Evolutionary conservation across 352 stramenopile genomes (phyloP).

Genomic region (Phytophthora citricola): DNA sequence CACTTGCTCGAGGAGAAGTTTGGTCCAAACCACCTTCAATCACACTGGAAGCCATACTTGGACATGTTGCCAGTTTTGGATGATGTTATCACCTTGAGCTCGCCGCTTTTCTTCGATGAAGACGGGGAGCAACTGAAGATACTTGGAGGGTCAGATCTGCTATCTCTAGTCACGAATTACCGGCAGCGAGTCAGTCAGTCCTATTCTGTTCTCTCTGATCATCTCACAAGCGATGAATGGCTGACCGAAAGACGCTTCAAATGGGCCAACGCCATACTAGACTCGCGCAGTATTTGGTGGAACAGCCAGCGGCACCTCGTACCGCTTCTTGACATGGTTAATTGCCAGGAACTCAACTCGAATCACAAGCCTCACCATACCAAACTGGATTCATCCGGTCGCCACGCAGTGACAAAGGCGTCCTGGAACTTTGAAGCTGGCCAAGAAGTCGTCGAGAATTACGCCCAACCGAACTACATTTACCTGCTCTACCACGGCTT

Average conservation of each 20-base stretch:
- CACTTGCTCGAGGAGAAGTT: slow-evolving; percentile 89
- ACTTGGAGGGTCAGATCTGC: slow-evolving; percentile 56
- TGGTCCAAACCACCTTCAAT: slow-evolving; percentile 43
- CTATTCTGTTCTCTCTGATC: slow-evolving; percentile 14
- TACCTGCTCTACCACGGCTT: slow-evolving; percentile 95
- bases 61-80: slow-evolving; percentile 70
- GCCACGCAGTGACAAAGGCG: slow-evolving; percentile 73
- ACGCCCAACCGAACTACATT: slow-evolving; percentile 94
- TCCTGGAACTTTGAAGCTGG: slow-evolving; percentile 68
- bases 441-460: slow-evolving; percentile 93
- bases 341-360: slow-evolving; percentile 70
- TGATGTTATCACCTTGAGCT: slow-evolving; percentile 24
- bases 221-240: slow-evolving; percentile 36
- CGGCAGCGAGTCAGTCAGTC: slow-evolving; percentile 29
- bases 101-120: slow-evolving; percentile 61
- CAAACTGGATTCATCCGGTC: slow-evolving; percentile 27
- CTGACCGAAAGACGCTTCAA: slow-evolving; percentile 68
- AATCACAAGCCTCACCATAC: slow-evolving; percentile 67
- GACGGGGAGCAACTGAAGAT: slow-evolving; percentile 56
- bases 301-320: slow-evolving; percentile 88
- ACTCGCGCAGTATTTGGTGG: slow-evolving; percentile 96
- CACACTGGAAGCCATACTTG: slow-evolving; percentile 88
- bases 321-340: slow-evolving; percentile 95
- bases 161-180: slow-evolving; percentile 47
- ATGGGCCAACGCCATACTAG: slow-evolving; percentile 89